Evolutionary conservation across 768 basidiomycete species (phyloP), one percentile per base, ranked within the genome.

Genomic region (Dioszegia hungarica): DNA sequence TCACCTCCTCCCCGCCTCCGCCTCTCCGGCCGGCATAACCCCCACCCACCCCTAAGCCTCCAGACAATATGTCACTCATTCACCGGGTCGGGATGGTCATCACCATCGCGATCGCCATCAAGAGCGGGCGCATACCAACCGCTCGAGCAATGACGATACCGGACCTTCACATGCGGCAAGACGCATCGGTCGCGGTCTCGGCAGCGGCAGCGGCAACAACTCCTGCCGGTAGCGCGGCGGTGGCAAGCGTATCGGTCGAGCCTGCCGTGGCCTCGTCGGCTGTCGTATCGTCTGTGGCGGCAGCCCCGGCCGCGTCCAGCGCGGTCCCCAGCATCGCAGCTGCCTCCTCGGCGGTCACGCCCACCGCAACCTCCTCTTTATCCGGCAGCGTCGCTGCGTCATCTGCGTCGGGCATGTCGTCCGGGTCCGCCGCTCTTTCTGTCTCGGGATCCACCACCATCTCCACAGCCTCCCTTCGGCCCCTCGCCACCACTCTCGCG

Each of bases 101-200:
- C 49, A 51, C 49, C 49, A 51, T 51, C 22, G 49, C 49, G 2
- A 10, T 51, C 19, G 49, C 25, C 12, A 38, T 51, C 49, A 51
- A 38, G n/a, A 19, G 34, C 17, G 49, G 49, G 8, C 49, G 49
- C 4, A 38, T 51, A 2, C 49, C 49, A 4, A 51, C 37, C 12
- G 49, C 49, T 22, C 19, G 36, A 24, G 49, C 49, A 15, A 51
- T 51, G 49, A 51, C 49, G 1, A 14, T 51, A 3, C 49, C 49
- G 34, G 24, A 51, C 24, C 22, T 51, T 2, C 14, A 37, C n/a
- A 11, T 17, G 22, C 49, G 49, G 15, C 49, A 51, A 19, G 49
- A 51, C 9, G 6, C 49, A 3, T 11, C 49, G 17, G 24, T 51
- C 5, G 33, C 31, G 2, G 19, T 33, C 4, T 3, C 27, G 3